phyloP scores from a whole-genome alignment of 2,329 filamentous ascomycete genomes.

The Penicillium oxalicum region DNA sequence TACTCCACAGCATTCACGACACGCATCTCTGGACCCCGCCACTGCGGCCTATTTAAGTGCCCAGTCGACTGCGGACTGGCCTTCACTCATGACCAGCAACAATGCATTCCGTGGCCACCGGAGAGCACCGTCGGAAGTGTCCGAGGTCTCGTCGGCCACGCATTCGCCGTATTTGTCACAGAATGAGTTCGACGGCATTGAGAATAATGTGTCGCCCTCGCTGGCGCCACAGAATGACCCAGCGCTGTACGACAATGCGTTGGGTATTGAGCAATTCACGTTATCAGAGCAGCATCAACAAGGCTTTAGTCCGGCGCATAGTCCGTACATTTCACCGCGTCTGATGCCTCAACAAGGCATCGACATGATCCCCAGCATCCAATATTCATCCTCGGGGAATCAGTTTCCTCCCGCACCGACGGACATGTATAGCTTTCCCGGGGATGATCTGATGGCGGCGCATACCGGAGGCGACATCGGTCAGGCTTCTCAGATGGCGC shows the following conservation, averaged over 20 bases:
- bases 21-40: slow-evolving; percentile 56
- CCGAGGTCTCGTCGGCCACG: slow-evolving; percentile 78
- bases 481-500: slow-evolving; percentile 69
- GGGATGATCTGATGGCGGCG: slow-evolving; percentile 45
- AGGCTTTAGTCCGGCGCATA: slow-evolving; percentile 59
- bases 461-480: slow-evolving; percentile 55
- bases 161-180: slow-evolving; percentile 76
- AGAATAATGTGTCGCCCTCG: slow-evolving; percentile 72
- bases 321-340: slow-evolving; percentile 64
- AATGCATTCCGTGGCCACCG: slow-evolving; percentile 71
- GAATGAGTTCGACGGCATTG: slow-evolving; percentile 69
- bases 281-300: slow-evolving; percentile 60
- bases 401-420: slow-evolving; percentile 45
- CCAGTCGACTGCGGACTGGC: slow-evolving; percentile 52
- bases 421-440: slow-evolving; percentile 47
- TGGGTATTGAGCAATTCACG: slow-evolving; percentile 73
- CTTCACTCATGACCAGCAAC: slow-evolving; percentile 46
- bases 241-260: slow-evolving; percentile 67
- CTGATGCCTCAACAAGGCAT: slow-evolving; percentile 66
- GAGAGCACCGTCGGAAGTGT: slow-evolving; percentile 82
- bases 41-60: slow-evolving; percentile 53
- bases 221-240: slow-evolving; percentile 66
- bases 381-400: slow-evolving; percentile 44
- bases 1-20: slow-evolving; percentile 52
- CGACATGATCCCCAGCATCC: slow-evolving; percentile 47